Percentiles rank a stretch among this genome's conserved stretches.
Evolutionary conservation across 1,284 basidiomycete species (phyloP).

Genomic region (Sanguinoderma infundibulare): DNA sequence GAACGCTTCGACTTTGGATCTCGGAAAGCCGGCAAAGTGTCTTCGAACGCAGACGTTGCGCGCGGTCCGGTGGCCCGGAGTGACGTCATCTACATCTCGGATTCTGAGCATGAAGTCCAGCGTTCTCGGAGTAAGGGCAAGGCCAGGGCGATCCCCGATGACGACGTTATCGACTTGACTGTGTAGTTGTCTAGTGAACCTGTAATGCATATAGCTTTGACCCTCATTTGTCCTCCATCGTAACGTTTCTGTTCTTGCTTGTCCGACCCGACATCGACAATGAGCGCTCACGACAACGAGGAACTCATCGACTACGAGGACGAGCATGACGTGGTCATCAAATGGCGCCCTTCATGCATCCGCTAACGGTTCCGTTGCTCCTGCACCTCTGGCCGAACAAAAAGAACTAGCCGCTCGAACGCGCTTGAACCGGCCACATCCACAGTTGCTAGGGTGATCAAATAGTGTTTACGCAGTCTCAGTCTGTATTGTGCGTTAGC

Average conservation of each 20-base stretch:
- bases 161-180: not conserved
- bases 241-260: not conserved
- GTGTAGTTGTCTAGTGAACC: not conserved
- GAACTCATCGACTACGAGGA: no score
- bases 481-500: no score
- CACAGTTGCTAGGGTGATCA: no score
- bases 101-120: not conserved
- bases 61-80: not conserved
- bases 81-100: not conserved
- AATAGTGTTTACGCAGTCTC: no score
- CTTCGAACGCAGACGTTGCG: not conserved
- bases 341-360: no score
- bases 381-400: no score
- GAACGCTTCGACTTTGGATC: not conserved
- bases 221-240: not conserved
- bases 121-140: not conserved
- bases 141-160: not conserved
- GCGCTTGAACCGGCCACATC: no score
- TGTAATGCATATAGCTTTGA: not conserved
- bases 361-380: no score
- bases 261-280: no score
- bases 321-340: no score
- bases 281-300: no score
- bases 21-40: not conserved
- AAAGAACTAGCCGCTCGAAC: no score